Conservation (phyloP, 2,329 filamentous ascomycete genomes). For the Plectosphaerella cucumerina region DNA sequence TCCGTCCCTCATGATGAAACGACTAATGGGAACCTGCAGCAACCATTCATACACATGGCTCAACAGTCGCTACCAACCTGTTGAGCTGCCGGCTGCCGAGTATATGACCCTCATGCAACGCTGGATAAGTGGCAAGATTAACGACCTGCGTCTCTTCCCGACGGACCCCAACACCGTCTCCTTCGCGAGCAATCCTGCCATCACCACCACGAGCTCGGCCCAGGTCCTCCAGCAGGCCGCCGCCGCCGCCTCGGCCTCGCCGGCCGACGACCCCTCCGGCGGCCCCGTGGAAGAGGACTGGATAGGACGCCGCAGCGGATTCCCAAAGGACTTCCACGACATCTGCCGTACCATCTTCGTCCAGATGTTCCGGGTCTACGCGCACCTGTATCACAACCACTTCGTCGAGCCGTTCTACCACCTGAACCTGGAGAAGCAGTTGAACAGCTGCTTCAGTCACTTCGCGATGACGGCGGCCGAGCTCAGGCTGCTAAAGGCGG, state of each 20-base stretch:
- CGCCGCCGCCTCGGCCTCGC: not conserved
- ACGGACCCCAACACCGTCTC: slow-evolving; percentile 62
- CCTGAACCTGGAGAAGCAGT: slow-evolving; percentile 61
- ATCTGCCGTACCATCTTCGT: slow-evolving; percentile 81
- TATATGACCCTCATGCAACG: slow-evolving; percentile 83
- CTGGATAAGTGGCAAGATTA: slow-evolving; percentile 81
- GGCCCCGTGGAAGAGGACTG: slow-evolving; percentile 50
- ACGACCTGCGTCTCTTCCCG: slow-evolving; percentile 73
- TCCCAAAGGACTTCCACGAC: slow-evolving; percentile 70
- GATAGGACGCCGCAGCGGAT: slow-evolving; percentile 78
- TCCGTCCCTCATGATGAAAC: no score
- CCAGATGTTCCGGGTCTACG: slow-evolving; percentile 88
- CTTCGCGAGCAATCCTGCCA: slow-evolving; percentile 42
- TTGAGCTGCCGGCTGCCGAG: slow-evolving; percentile 74
- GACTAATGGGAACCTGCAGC: slow-evolving; percentile 21
- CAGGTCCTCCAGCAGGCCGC: slow-evolving; percentile 32
- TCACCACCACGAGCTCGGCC: slow-evolving; percentile 30
- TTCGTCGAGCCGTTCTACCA: slow-evolving; percentile 70
- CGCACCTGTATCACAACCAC: slow-evolving; percentile 85
- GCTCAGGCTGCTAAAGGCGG: slow-evolving; percentile 66
- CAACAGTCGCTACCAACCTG: slow-evolving; percentile 69
- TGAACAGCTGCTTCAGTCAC: slow-evolving; percentile 71
- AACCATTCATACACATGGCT: slow-evolving; percentile 85
- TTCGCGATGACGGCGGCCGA: slow-evolving; percentile 65
- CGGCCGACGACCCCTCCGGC: slow-evolving; percentile 8